phyloP scores from a whole-genome alignment of 495 filamentous ascomycete genomes.

The Polyplosphaeria fusca region DNA sequence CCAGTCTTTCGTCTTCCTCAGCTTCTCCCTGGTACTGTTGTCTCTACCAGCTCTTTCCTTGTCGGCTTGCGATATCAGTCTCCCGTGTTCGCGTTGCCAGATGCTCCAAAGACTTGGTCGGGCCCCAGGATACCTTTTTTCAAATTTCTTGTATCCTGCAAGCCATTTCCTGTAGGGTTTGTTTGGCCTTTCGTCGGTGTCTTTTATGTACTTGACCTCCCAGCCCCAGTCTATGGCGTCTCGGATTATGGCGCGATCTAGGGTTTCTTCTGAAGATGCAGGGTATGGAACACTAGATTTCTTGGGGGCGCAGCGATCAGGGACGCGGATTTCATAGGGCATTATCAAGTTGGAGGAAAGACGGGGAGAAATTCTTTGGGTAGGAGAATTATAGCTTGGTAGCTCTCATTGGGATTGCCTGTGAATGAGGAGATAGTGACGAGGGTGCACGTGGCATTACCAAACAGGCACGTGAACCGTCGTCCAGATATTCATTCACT shows the following conservation, averaged over 20 bases:
- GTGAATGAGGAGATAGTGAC: neutral
- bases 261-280: neutral
- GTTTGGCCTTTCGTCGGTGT: neutral
- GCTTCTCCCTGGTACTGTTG: neutral
- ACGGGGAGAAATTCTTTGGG: neutral
- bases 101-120: neutral
- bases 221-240: neutral
- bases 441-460: no score
- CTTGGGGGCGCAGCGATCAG: neutral
- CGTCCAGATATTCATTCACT: no score
- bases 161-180: neutral
- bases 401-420: neutral
- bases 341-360: neutral
- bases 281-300: no score
- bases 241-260: neutral
- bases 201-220: neutral
- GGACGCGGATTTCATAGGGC: neutral
- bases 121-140: neutral
- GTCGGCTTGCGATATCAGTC: neutral
- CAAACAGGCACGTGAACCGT: no score
- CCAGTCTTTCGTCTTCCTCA: neutral
- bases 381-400: neutral
- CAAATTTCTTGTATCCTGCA: neutral
- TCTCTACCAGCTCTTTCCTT: neutral
- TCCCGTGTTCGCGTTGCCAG: neutral